Base-by-base conservation (phyloP, 225 moss, liverwort and hornwort species). In the Lunularia cruciata region DNA sequence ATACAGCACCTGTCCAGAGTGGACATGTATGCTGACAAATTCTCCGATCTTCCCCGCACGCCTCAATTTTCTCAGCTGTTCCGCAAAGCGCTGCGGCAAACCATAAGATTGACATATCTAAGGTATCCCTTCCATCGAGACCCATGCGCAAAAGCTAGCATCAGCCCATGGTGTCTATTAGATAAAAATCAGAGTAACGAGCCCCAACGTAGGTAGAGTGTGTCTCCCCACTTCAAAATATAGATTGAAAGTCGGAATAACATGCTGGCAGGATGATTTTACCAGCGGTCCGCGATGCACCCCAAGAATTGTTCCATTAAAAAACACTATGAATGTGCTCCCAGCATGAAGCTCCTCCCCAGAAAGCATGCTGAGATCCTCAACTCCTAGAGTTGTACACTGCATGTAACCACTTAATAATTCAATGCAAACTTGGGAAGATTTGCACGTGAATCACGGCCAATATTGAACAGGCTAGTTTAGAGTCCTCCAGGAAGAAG, bases 351-450 rank as follows among this genome's bases (percentile, higher is more conserved):
- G 90, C 67, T 98, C 96, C 79, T 98, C 96, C 71, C 96, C 96
- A 53, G 96, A 98, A 34, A 98, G 49, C 53, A 98, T 75, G 56
- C 84, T 89, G 48, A 98, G 81, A 76, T 98, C 92, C 79, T 98
- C 96, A 47, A 98, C 96, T 80, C 96, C 96, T 75, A 98, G 74
- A 6, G 89, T 92, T 57, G 89, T 90, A 72, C 92, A 98, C 96
- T 98, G 78, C 48, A 67, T 68, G 47, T 32, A 53, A n/a, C 15
- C 55, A 51, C 35, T n/a, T n/a, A n/a, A n/a, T n/a, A n/a, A n/a
- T n/a, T n/a, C n/a, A n/a, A n/a, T n/a, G n/a, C n/a, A n/a, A n/a
- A n/a, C n/a, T n/a, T n/a, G n/a, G n/a, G n/a, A n/a, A n/a, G n/a
- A n/a, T n/a, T n/a, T n/a, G n/a, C n/a, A n/a, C n/a, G n/a, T n/a